Evolutionary conservation across 2,329 filamentous ascomycete species (phyloP), one percentile per base, ranked within the genome.

Genomic region (Aspergillus alliaceus): DNA sequence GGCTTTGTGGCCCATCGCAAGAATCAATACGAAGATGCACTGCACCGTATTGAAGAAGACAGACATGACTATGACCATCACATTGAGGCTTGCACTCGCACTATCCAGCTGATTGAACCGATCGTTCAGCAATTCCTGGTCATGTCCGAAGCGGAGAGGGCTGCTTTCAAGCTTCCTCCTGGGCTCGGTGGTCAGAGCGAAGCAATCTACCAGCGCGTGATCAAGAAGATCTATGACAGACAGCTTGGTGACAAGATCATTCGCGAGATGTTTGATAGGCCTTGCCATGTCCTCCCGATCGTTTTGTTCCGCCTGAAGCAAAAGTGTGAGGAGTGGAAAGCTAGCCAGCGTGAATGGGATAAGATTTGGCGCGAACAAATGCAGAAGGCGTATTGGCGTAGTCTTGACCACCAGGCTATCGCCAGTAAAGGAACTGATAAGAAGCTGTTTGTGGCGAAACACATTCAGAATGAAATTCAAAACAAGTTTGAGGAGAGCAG

Each of bases 11-110:
- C 95, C 12, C 95, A 99, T 76, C 87, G 93, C 60, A 99, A 99
- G 83, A 99, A 99, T 67, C 86, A 89, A 54, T 96, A 90, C 63
- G 95, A 99, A 73, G 95, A 99, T 74, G 90, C 90, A 31, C 85
- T 99, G 8, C 95, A 99, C 71, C 85, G 95, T 20, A 97, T 99
- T 59, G 95, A 99, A 75, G 95, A 99, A 75, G 95, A 99, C 73
- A 90, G 95, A 4, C 95, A 99, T 70, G 95, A 99, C 71, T 99
- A 99, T 68, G 95, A 99, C 74, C 96, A 96, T 77, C 95, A 97
- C 71, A 98, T 99, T 53, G 95, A 99, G 76, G 90, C 91, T 8
- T 96, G 95, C 69, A 86, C 90, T 59, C 93, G 96, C 65, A 97
- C 95, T 50, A 96, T 99, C 58, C 95, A 98, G 75, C 86, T 99